Conservation (phyloP, 148 eudicot genomes). For the Pouteria glomerata region DNA sequence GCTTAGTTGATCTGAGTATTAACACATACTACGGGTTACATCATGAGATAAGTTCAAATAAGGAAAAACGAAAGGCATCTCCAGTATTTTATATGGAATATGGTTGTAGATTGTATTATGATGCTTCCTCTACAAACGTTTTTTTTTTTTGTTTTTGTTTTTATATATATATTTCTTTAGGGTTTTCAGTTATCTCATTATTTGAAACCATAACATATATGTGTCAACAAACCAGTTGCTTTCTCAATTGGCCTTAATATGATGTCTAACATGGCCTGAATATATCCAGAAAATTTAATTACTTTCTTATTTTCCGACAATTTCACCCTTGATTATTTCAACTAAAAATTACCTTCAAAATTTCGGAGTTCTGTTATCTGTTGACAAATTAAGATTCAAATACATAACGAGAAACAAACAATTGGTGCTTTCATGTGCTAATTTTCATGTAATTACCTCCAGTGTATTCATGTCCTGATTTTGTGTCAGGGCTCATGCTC, state of each 20-base stretch:
- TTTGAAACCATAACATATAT: not conserved
- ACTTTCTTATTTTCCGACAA: not conserved
- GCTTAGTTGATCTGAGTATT: too few relatives aligned
- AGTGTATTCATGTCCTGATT: not conserved
- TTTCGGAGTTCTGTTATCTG: not conserved
- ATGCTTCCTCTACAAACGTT: not conserved
- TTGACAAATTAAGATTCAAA: not conserved
- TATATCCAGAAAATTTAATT: not conserved
- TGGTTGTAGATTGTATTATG: not conserved
- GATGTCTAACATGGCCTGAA: not conserved
- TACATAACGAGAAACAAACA: not conserved
- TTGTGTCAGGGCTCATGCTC: slow-evolving; percentile 84
- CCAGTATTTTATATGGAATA: not conserved
- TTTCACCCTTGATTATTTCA: not conserved
- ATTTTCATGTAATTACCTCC: not conserved
- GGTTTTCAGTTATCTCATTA: not conserved
- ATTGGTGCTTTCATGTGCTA: slow-evolving; percentile 4
- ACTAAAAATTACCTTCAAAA: not conserved
- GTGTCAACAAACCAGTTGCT: not conserved
- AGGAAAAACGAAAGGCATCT: not conserved
- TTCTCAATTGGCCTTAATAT: not conserved
- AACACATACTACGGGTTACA: not conserved
- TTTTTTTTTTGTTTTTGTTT: not conserved
- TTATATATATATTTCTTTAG: not conserved
- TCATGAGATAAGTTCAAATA: not conserved